These are phyloP conservation scores for Zygoascus bituminiphila DNA, from an alignment of 805 yeast genomes.

Conservation along the genomic window DNA sequence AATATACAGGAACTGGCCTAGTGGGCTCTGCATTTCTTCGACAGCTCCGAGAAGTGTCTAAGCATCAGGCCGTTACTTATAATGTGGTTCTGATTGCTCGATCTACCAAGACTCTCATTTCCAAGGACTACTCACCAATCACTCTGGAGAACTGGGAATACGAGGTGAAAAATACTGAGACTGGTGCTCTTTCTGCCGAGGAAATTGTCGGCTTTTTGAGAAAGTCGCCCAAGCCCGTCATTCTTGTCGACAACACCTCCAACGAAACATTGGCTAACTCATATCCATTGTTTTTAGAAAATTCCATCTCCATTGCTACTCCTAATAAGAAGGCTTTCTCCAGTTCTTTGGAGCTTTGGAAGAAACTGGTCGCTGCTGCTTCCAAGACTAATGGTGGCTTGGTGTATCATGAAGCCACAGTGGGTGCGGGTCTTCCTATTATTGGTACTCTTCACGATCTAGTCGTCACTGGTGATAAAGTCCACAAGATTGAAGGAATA, in stretches of 20 bases:
- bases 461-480: conserved; percentile 86
- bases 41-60: conserved; percentile 59
- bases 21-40: conserved; percentile 87
- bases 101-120: conserved; percentile 58
- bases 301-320: conserved; percentile 89
- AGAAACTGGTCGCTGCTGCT: conserved; percentile 53
- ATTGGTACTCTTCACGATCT: conserved; percentile 83
- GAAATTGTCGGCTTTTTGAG: conserved; percentile 56
- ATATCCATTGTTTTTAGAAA: conserved; percentile 64
- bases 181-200: conserved; percentile 45
- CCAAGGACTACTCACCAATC: conserved; percentile 64
- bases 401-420: conserved; percentile 96
- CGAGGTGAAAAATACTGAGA: conserved; percentile 38
- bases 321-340: conserved; percentile 98
- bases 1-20: conserved; percentile 66
- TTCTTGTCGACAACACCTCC: conserved; percentile 92
- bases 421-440: conserved; percentile 97
- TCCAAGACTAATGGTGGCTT: conserved; percentile 55
- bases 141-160: conserved; percentile 53
- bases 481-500: conserved; percentile 89
- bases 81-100: conserved; percentile 77
- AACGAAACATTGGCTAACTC: conserved; percentile 65
- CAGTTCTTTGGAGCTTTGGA: conserved; percentile 65
- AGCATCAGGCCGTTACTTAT: conserved; percentile 45
- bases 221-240: conserved; percentile 63